A percentile compares a stretch with the other conserved stretches of the same genome.
Conservation (phyloP, 2,329 filamentous ascomycete genomes). For the Albophoma yamanashiensis region DNA sequence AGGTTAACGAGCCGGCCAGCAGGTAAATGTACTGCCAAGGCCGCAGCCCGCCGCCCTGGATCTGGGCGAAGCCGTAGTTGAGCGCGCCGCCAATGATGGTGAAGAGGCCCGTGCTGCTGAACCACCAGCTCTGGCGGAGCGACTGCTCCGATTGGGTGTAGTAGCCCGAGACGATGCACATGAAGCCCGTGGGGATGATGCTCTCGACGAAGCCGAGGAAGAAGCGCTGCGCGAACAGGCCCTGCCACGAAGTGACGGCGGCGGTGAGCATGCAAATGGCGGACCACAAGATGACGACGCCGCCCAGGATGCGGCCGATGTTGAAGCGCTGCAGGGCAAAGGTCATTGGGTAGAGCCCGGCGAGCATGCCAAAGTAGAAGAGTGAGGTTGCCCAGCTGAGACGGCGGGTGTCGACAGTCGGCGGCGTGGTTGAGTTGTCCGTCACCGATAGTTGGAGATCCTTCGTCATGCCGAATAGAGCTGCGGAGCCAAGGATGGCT, state of each 20-base stretch:
- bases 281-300: conserved; percentile 55
- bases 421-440: conserved; percentile 30
- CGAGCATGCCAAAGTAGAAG: conserved; percentile 74
- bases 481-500: conserved; percentile 63
- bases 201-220: conserved; percentile 53
- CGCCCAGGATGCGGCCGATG: conserved; percentile 52
- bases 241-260: conserved; percentile 50
- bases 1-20: conserved; percentile 51
- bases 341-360: conserved; percentile 63
- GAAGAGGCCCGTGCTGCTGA: conserved; percentile 46
- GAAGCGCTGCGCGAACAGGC: conserved; percentile 57
- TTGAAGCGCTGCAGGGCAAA: conserved; percentile 60
- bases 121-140: conserved; percentile 57
- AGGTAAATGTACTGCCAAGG: conserved; percentile 66
- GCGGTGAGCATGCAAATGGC: conserved; percentile 58
- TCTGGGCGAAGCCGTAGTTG: conserved; percentile 59
- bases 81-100: conserved; percentile 53
- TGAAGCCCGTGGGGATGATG: conserved; percentile 55
- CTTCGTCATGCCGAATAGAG: conserved; percentile 64
- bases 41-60: conserved; percentile 39
- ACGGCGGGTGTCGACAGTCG: conserved; percentile 52
- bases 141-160: conserved; percentile 58
- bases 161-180: conserved; percentile 49
- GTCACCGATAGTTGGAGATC: conserved; percentile 52
- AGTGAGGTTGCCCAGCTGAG: conserved; percentile 69